Conservation (phyloP, 2,329 filamentous ascomycete genomes). For the Sporothrix globosa region DNA sequence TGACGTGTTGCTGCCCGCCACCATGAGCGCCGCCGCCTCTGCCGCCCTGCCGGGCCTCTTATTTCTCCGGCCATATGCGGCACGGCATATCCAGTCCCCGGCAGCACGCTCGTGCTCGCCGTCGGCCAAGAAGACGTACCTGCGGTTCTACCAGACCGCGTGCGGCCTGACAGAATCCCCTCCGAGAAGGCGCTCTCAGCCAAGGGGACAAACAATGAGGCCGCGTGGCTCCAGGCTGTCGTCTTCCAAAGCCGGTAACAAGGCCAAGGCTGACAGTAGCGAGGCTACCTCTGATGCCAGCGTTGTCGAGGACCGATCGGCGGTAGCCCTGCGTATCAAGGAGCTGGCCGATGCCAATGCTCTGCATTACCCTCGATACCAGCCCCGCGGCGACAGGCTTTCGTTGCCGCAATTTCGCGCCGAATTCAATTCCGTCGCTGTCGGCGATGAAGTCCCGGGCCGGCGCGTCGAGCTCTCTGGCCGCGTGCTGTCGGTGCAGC, state of each 20-base stretch:
- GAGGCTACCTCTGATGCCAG: not conserved
- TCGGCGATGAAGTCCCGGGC: not conserved
- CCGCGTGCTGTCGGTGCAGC: conserved; percentile 72
- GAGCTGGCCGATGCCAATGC: conserved; percentile 56
- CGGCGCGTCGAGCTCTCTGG: conserved; percentile 49
- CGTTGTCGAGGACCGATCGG: conserved; percentile 33
- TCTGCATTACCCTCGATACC: conserved; percentile 59
- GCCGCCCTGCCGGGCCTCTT: conserved; percentile 44
- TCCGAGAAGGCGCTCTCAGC: not conserved
- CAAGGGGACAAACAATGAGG: not conserved
- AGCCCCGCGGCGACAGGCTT: conserved; percentile 21
- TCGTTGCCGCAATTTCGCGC: conserved; percentile 31
- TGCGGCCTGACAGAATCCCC: not conserved
- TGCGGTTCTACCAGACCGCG: conserved; percentile 52
- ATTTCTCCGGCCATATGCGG: conserved; percentile 61
- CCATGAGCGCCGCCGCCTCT: conserved; percentile 35
- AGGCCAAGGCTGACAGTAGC: not conserved
- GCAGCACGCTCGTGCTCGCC: conserved; percentile 30
- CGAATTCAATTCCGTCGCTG: conserved; percentile 12
- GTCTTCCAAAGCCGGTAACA: conserved; percentile 4
- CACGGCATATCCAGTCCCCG: conserved; percentile 42
- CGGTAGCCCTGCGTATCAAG: conserved; percentile 48
- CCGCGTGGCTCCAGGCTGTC: not conserved
- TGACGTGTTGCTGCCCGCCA: conserved; percentile 17
- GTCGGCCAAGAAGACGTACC: conserved; percentile 48